Base-by-base conservation (phyloP, 2,329 filamentous ascomycete species). In the Dothidotthia symphoricarpi region DNA sequence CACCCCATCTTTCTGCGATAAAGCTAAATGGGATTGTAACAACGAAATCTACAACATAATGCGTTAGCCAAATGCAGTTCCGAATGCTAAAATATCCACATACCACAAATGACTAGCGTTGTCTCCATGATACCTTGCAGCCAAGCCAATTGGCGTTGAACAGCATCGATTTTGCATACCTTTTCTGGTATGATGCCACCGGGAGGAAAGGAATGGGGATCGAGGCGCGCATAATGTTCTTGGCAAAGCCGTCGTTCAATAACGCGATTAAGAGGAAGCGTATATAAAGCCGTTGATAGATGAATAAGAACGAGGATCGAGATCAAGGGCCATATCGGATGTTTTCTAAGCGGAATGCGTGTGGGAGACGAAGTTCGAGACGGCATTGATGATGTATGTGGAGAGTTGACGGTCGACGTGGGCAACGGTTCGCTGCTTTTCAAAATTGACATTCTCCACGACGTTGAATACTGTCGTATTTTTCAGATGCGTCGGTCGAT, bases 81-180 rank as follows among this genome's bases (percentile, higher is more conserved):
- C 19, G 19, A 22, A 9, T 22, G 22, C 33, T 16, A 28, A 29
- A 4, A 38, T 26, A 11, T 12, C 14, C 36, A 55, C 59, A 25
- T 57, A 67, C 61, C 63, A 34, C 59, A 65, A 2, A 63, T 51
- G 13, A 66, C 57, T n/a, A 55, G 36, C 11, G 60, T 57, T 6
- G 65, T 66, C 33, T 68, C 65, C 55, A 67, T 63, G 19, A 61
- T 57, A 0, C 77, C 77, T 40, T 77, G 73, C 4, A 80, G 65
- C 66, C 72, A 71, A 3, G 76, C 78, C 7, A 81, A 61, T 12
- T 64, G 61, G 37, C 71, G 63, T 53, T 80, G 77, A 4, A 81
- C 67, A 10, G 54, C 56, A 39, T 78, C 69, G 8, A 75, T 54
- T 51, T 81, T 81, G 59, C 78, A 81, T 3, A 77, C 53, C 40